Conservation (phyloP, 306 rosid species). For the Castanea mollissima region DNA sequence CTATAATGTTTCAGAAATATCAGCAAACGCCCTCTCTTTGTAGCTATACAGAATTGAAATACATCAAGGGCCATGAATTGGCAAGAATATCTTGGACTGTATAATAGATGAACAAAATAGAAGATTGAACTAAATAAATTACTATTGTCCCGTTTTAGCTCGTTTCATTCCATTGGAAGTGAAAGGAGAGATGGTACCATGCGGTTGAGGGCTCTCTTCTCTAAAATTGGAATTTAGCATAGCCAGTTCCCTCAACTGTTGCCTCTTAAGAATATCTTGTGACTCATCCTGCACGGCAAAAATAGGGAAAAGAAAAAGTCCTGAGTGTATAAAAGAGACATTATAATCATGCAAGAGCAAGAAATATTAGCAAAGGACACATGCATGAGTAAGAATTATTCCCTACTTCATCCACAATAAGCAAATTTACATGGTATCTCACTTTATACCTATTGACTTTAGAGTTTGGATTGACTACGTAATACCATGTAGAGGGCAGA, state of each 20-base stretch:
- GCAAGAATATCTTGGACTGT: constrained; percentile 20
- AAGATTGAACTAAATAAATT: not conserved
- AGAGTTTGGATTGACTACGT: not conserved
- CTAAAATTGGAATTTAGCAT: constrained; percentile 53
- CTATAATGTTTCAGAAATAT: constrained; percentile 14
- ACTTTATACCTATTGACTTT: not conserved
- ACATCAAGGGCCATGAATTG: constrained; percentile 27
- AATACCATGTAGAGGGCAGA: not conserved
- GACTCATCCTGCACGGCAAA: constrained; percentile 67
- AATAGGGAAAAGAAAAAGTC: not conserved
- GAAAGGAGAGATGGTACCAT: constrained; percentile 65
- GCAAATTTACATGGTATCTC: not conserved
- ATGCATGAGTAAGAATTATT: not conserved
- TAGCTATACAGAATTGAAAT: constrained; percentile 35
- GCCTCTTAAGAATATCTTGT: constrained; percentile 71
- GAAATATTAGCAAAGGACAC: not conserved
- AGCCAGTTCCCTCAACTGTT: constrained; percentile 56
- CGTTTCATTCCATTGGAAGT: constrained; percentile 72
- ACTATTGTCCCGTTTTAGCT: constrained; percentile 64
- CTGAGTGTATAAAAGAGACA: not conserved
- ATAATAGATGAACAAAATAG: not conserved
- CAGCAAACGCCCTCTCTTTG: constrained; percentile 29
- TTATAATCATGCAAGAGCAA: not conserved
- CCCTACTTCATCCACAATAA: not conserved
- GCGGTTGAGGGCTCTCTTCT: constrained; percentile 58